Percentiles rank a stretch among this genome's conserved stretches.
These are phyloP conservation scores for Rugosomyces carneus DNA, from an alignment of 1,284 basidiomycete species.

Conservation along the genomic window DNA sequence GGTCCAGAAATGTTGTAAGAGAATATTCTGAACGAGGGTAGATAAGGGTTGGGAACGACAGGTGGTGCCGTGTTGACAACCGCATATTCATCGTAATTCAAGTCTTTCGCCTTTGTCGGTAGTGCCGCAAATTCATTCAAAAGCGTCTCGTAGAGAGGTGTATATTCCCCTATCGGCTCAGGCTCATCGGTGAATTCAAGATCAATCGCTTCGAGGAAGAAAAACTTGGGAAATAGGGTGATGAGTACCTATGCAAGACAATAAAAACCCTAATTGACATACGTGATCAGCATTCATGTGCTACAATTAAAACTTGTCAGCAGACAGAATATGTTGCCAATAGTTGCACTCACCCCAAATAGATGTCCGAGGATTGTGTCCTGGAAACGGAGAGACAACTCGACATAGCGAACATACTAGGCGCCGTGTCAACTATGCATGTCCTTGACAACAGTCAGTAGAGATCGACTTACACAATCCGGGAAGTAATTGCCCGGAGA, in stretches of 20 bases:
- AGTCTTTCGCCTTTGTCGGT: conserved; percentile 42
- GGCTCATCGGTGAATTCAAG: conserved; percentile 34
- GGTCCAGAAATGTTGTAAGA: conserved; percentile 63
- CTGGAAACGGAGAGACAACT: conserved; percentile 79
- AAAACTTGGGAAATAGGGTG: conserved; percentile 45
- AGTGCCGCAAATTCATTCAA: conserved; percentile 52
- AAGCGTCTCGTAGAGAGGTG: conserved; percentile 43
- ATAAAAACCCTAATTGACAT: conserved; percentile 16
- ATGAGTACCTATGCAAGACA: conserved; percentile 11
- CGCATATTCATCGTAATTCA: conserved; percentile 63
- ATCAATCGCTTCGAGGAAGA: conserved; percentile 53
- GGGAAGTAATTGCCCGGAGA: conserved; percentile 79
- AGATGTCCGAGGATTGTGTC: conserved; percentile 89
- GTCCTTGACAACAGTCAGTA: conserved; percentile 4
- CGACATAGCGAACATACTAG: conserved; percentile 78
- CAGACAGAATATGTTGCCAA: conserved; percentile 5
- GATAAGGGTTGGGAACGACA: conserved; percentile 84
- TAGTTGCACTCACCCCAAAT: conserved; percentile 59
- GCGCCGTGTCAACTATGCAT: conserved; percentile 9
- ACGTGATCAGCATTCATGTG: conserved; percentile 78
- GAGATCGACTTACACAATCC: conserved; percentile 62
- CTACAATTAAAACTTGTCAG: conserved; percentile 27
- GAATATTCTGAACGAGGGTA: conserved; percentile 80
- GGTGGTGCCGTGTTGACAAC: conserved; percentile 77
- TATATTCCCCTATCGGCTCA: conserved; percentile 11